These are phyloP conservation scores for Achaetomium macrosporum DNA, from an alignment of 2,329 filamentous ascomycete species.

Conservation along the genomic window DNA sequence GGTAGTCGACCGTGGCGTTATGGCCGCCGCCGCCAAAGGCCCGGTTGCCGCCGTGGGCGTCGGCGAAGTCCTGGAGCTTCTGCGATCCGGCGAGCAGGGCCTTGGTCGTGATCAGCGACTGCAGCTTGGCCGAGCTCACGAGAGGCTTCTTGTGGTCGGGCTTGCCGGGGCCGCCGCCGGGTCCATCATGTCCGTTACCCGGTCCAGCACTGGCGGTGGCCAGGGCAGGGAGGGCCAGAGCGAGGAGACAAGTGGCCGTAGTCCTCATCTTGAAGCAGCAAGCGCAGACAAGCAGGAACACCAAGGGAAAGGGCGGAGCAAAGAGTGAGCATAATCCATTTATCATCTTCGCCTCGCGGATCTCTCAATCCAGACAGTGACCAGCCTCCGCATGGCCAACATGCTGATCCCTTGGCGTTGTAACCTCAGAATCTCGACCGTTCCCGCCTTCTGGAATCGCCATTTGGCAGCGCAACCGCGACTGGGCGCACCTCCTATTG, in stretches of 20 bases:
- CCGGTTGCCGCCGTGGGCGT: conserved; percentile 37
- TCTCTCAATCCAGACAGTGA: too few relatives aligned
- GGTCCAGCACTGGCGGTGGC: conserved; percentile 2
- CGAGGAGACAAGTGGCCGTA: conserved; percentile 8
- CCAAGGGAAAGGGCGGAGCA: neutral
- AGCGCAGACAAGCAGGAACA: neutral
- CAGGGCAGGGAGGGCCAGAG: conserved; percentile 15
- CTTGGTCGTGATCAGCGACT: conserved; percentile 31
- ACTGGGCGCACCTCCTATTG: conserved; percentile 11
- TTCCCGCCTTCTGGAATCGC: conserved; percentile 11
- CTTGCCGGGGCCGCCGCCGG: neutral
- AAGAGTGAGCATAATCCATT: neutral
- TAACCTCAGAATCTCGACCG: neutral
- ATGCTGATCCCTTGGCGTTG: conserved; percentile 1
- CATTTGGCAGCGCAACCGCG: conserved; percentile 11
- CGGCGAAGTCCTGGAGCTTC: conserved; percentile 40
- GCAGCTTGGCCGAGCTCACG: conserved; percentile 21
- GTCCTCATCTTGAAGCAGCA: conserved; percentile 14
- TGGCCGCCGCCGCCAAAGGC: conserved; percentile 41
- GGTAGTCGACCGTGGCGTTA: conserved; percentile 41
- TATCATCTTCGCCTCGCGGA: too few relatives aligned
- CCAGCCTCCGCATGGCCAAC: neutral
- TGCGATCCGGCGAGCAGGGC: conserved; percentile 39
- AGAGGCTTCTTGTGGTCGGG: conserved; percentile 9
- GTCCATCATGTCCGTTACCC: neutral